Percentiles rank a stretch among this genome's conserved stretches.
Conservation (phyloP, 2,329 filamentous ascomycete species). For the Talaromyces sp. region DNA sequence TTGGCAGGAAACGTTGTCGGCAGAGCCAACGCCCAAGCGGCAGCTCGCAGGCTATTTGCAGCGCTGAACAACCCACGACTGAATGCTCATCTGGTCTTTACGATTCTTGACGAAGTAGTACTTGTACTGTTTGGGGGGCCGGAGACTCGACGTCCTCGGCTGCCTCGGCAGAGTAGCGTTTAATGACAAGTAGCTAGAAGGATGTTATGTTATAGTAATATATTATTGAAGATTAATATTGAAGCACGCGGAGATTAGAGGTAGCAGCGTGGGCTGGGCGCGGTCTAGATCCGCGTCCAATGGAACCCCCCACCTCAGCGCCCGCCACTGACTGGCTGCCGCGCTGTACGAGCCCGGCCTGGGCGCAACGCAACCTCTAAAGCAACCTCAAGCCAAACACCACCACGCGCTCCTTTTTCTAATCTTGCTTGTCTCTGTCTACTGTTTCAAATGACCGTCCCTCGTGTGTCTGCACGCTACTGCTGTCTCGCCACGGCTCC, state of each 20-base stretch:
- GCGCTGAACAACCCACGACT: slow-evolving; percentile 85
- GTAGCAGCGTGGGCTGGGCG: background rate
- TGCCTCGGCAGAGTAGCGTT: background rate
- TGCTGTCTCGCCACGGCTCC: background rate
- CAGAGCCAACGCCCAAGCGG: slow-evolving; percentile 82
- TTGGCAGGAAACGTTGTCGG: slow-evolving; percentile 90
- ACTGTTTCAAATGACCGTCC: background rate
- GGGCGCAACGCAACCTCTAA: background rate
- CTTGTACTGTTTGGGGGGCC: slow-evolving; percentile 55
- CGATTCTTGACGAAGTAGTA: slow-evolving; percentile 66
- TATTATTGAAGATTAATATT: background rate
- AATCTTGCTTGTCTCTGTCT: background rate
- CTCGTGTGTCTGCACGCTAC: background rate
- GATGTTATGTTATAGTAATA: background rate
- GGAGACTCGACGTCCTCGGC: slow-evolving; percentile 13
- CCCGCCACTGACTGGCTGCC: background rate
- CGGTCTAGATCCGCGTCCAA: background rate
- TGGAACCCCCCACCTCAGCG: background rate
- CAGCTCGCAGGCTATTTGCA: slow-evolving; percentile 82
- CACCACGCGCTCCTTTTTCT: background rate
- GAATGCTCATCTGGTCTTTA: slow-evolving; percentile 71
- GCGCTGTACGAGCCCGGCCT: background rate
- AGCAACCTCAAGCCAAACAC: background rate
- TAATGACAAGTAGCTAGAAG: background rate
- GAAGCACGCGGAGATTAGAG: background rate